Evolutionary conservation across 179 eudicot species (phyloP).

Genomic region (Drosera spatulata): DNA sequence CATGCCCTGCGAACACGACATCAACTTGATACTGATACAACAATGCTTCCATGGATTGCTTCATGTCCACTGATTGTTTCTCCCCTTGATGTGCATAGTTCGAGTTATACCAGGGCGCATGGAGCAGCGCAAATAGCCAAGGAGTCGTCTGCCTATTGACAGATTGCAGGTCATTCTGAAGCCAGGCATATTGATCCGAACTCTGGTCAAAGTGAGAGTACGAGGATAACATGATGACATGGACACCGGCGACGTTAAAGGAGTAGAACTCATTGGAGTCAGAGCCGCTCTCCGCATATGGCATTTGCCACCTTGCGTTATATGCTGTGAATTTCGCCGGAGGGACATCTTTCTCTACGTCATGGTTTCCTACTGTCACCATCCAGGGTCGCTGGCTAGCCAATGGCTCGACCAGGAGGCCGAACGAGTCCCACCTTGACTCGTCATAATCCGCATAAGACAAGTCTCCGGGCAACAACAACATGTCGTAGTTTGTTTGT

Average conservation of each 20-base stretch:
- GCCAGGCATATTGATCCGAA: conserved; percentile 8
- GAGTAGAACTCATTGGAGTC: conserved; percentile 8
- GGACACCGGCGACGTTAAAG: conserved; percentile 4
- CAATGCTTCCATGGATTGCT: conserved; percentile 5
- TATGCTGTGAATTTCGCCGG: conserved; percentile 24
- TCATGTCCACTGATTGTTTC: conserved; percentile 6
- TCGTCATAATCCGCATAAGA: conserved; percentile 40
- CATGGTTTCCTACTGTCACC: conserved; percentile 62
- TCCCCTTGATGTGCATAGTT: conserved; percentile 12
- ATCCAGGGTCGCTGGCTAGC: conserved; percentile 62
- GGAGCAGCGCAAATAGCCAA: conserved; percentile 5
- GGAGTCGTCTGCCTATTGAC: conserved; percentile 2
- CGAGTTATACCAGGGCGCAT: conserved; percentile 10
- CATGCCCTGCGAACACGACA: conserved; percentile 8
- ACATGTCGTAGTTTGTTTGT: conserved; percentile 29
- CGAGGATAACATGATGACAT: conserved; percentile 6
- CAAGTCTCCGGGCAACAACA: conserved; percentile 48
- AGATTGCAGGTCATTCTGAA: background rate
- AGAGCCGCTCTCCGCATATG: conserved; percentile 7
- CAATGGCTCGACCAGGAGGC: conserved; percentile 39
- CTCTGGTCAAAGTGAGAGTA: conserved; percentile 2
- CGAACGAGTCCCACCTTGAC: conserved; percentile 49
- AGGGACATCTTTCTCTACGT: conserved; percentile 24
- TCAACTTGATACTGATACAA: conserved; percentile 3
- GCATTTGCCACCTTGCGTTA: conserved; percentile 7